Evolutionary conservation across 202 grass and related monocot genomes (phyloP).

Genomic region (Panicum virgatum): DNA sequence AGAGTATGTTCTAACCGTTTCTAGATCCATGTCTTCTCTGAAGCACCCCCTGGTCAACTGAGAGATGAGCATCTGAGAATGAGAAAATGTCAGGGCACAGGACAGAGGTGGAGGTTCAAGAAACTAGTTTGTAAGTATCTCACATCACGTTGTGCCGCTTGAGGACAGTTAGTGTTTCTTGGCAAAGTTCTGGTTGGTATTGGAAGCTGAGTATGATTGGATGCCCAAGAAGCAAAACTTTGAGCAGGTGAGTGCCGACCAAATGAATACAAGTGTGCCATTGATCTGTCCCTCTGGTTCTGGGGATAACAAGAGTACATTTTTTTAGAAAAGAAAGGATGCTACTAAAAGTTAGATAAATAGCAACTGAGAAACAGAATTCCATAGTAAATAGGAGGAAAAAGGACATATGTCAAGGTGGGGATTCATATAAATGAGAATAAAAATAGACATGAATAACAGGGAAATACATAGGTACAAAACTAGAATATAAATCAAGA

Average conservation of each 20-base stretch:
- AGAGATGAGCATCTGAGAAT: slow-evolving; percentile 62
- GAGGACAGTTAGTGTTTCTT: slow-evolving; percentile 44
- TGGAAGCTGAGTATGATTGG: slow-evolving; percentile 29
- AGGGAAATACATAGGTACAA: slow-evolving; percentile 20
- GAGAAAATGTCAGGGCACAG: slow-evolving; percentile 35
- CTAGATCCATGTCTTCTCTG: slow-evolving; percentile 60
- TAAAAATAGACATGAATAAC: slow-evolving; percentile 15
- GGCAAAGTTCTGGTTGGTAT: slow-evolving; percentile 27
- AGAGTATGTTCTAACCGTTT: slow-evolving; percentile 50
- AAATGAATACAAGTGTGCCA: slow-evolving; percentile 60
- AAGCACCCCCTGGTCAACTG: slow-evolving; percentile 58
- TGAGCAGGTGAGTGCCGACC: slow-evolving; percentile 35
- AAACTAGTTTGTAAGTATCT: slow-evolving; percentile 29
- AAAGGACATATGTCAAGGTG: not conserved
- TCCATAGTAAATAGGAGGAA: slow-evolving; percentile 1
- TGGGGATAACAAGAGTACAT: slow-evolving; percentile 25
- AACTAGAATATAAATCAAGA: slow-evolving; percentile 26
- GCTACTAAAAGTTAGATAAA: not conserved
- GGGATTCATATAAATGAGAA: slow-evolving; percentile 9
- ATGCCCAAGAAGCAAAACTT: slow-evolving; percentile 43
- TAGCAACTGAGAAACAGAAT: not conserved
- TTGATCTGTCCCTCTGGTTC: slow-evolving; percentile 62
- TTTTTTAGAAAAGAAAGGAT: slow-evolving; percentile 2
- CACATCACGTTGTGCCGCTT: slow-evolving; percentile 55
- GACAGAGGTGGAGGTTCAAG: slow-evolving; percentile 7